Conservation (phyloP, 2,329 filamentous ascomycete genomes). For the Cladosporium sp. region DNA sequence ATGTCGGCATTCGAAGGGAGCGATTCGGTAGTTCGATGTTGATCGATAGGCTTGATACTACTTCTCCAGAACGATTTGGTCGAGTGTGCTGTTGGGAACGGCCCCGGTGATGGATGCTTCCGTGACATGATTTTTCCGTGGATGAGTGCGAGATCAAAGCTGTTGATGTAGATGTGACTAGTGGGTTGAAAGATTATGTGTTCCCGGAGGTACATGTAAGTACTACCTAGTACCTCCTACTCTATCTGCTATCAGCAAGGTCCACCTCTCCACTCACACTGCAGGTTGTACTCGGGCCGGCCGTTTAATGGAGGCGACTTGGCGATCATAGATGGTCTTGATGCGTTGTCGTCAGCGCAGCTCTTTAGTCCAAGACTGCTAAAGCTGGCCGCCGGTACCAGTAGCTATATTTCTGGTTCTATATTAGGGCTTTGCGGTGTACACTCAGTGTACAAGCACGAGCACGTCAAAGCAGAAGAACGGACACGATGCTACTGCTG, state of each 20-base stretch:
- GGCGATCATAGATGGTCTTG: background rate
- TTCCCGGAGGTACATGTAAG: background rate
- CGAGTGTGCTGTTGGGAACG: background rate
- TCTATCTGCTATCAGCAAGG: background rate
- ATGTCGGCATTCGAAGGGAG: constrained; percentile 64
- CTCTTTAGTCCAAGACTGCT: background rate
- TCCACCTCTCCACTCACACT: background rate
- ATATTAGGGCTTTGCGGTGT: background rate
- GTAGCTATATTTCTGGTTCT: background rate
- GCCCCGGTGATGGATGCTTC: background rate
- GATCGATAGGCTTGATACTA: constrained; percentile 42
- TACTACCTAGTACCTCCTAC: background rate
- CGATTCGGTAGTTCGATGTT: constrained; percentile 64
- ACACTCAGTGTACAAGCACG: background rate
- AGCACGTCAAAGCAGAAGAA: background rate
- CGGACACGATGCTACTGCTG: constrained; percentile 1
- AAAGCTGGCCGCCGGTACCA: background rate
- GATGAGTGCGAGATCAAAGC: too few relatives aligned
- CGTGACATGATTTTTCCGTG: too few relatives aligned
- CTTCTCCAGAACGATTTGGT: constrained; percentile 45
- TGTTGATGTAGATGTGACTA: too few relatives aligned
- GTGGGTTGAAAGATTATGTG: too few relatives aligned
- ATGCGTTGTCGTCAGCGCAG: background rate
- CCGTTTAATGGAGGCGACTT: background rate
- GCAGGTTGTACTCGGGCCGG: background rate